Evolutionary conservation across 805 yeast species (phyloP), one percentile per base, ranked within the genome.

Genomic region (Candida parachauliodes): DNA sequence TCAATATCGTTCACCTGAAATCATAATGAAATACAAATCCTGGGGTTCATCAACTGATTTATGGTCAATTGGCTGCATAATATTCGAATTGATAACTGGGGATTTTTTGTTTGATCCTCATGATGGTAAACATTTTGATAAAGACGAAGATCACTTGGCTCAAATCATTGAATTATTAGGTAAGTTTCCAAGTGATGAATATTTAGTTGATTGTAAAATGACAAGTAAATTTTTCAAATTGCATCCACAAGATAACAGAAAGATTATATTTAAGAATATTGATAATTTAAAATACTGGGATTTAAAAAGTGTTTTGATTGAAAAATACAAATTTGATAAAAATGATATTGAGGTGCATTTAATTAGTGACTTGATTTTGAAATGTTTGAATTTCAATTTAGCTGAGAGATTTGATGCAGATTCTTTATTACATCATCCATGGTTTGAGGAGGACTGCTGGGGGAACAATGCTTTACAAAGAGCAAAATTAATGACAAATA

Each of bases 1-100:
- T 32, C 96, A 88, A 57, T 88, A 88, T 59, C 71, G 98, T 31
- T 77, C 96, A 0, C 98, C 98, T 1, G 98, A 91, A 54, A 60
- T 54, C 53, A 54, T 52, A 10, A 49, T 61, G 39, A 55, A 54
- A 36, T 68, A 70, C 26, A 60, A 64, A 36, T 36, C 44, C 4
- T 79, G 83, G 83, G 85, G 84, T 7, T 74, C 80, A 19, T 72
- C 81, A 7, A 65, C 81, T 1, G 84, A 78, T 55, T 46, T 76
- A 24, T 78, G 84, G 84, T 74, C 81, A 7, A 54, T 68, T 29
- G 83, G 75, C 1, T 78, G 83, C 53, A 57, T 78, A 17, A 60
- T 78, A 1, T 78, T 78, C 53, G 84, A 78, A 51, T 56, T 78
- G 20, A 63, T 77, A 20, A 77, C 83, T 2, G 81, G 83, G 15